Percentiles rank a stretch among this genome's conserved stretches.
phyloP scores from a whole-genome alignment of 768 basidiomycete species.

The Rhodotorula taiwanensis region DNA sequence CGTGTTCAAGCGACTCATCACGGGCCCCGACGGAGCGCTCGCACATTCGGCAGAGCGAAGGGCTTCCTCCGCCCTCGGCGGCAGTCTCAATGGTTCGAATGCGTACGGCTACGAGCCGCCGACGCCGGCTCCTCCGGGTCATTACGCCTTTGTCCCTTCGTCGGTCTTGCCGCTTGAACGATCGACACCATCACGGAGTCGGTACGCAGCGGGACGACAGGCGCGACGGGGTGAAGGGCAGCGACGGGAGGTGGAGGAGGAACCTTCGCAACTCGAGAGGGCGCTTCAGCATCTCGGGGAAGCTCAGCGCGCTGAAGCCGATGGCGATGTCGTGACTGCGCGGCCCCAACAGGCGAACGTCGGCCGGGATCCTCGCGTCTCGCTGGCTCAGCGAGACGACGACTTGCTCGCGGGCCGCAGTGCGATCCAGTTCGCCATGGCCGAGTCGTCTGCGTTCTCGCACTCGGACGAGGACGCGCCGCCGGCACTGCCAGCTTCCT shows the following conservation, averaged over 20 bases:
- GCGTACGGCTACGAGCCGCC: neutral
- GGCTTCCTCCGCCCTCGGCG: conserved; percentile 1
- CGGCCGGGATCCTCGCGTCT: no score
- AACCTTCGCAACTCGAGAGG: no score
- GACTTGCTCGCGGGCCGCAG: conserved; percentile 5
- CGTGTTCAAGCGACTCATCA: conserved; percentile 29
- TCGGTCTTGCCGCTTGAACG: conserved; percentile 9
- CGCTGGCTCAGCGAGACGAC: neutral
- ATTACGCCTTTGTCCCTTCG: conserved; percentile 19
- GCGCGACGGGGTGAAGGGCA: conserved; percentile 1
- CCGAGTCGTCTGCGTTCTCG: conserved; percentile 7
- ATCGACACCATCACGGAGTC: neutral
- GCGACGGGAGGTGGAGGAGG: neutral
- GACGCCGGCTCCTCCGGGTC: conserved; percentile 16
- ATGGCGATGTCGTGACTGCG: no score
- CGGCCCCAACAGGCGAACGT: no score
- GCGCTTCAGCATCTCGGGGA: no score
- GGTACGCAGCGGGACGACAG: no score
- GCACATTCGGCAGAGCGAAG: conserved; percentile 23
- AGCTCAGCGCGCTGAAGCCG: no score
- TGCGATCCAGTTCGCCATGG: conserved; percentile 31
- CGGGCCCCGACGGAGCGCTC: conserved; percentile 27
- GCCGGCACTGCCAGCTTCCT: no score
- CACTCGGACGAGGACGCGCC: neutral
- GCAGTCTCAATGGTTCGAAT: neutral